A percentile compares a stretch with the other conserved stretches of the same genome.
Conservation (phyloP, 2,329 filamentous ascomycete species). For the Davidsoniella eucalypti region DNA sequence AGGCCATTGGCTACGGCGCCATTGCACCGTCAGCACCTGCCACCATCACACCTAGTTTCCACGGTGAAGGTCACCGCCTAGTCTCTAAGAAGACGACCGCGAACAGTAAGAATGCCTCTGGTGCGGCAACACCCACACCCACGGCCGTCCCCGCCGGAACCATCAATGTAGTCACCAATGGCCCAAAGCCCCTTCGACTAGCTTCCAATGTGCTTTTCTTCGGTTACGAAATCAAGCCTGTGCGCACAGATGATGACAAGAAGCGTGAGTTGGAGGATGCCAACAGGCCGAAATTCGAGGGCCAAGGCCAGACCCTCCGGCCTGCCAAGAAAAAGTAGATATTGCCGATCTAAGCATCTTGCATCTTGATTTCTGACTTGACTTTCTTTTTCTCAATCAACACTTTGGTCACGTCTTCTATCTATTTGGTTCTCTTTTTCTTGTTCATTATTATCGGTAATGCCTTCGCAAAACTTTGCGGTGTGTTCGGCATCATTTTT, state of each 20-base stretch:
- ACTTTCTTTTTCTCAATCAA: background rate
- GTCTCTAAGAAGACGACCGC: conserved; percentile 52
- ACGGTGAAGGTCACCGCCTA: conserved; percentile 66
- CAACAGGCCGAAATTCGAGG: conserved; percentile 60
- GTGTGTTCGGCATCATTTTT: background rate
- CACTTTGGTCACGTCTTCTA: no score
- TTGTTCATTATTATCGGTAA: background rate
- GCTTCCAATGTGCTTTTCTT: conserved; percentile 90
- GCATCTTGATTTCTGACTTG: background rate
- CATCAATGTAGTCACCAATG: conserved; percentile 18
- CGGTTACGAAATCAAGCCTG: conserved; percentile 80
- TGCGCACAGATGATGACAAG: conserved; percentile 62
- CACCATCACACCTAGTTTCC: conserved; percentile 60
- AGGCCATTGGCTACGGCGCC: conserved; percentile 88
- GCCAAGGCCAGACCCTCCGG: conserved; percentile 66
- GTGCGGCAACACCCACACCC: conserved; percentile 43
- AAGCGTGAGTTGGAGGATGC: conserved; percentile 47
- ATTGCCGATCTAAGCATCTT: background rate
- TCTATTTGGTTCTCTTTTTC: background rate
- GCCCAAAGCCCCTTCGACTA: conserved; percentile 65
- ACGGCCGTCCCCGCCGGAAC: conserved; percentile 12
- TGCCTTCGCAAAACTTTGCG: background rate
- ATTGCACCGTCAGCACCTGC: conserved; percentile 65
- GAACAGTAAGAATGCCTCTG: conserved; percentile 47
- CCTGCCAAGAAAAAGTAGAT: conserved; percentile 55